Evolutionary conservation across 2,329 filamentous ascomycete genomes (phyloP), one percentile per base, ranked within the genome.

Genomic region (Colletotrichum navitas): DNA sequence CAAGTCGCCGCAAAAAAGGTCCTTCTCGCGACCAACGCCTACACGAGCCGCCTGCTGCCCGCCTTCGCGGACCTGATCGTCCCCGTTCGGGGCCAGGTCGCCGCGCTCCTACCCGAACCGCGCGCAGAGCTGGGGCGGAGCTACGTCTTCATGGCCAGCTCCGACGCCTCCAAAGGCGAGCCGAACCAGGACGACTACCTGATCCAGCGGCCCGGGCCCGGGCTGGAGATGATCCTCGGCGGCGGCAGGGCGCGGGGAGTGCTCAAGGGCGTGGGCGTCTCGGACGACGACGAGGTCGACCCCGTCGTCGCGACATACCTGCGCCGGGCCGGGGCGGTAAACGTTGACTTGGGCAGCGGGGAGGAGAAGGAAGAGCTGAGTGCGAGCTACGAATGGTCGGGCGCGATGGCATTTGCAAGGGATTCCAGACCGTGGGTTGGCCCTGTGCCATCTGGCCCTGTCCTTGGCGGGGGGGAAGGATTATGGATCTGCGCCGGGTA

Each of bases 1-100:
- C 83, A 81, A 52, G 86, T 97, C 66, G 79, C 79, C 0, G 85
- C 94, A 1, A 82, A 83, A 16, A 86, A 88, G 43, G 88, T 97
- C 26, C 85, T 97, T 24, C 86, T 97, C 21, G 92, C 93, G 5
- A 95, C 92, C 0, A 97, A 97, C 78, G 95, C 85, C 4, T 97
- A 97, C 80, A 95, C 94, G 0, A 93, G 93, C 1, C 87, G 91
- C 72, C 85, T 97, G 5, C 82, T 95, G 1, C 93, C 93, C 0
- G 78, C 83, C 43, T 91, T 95, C 75, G 84, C 88, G 11, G 89
- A 91, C 74, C 85, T 94, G 11, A 92, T 97, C 73, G 89, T 95
- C 2, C 95, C 95, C 0, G 90, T 93, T 2, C 86, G 93, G 32
- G 94, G 93, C 1, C 90, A 95, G 77, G 90, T 95, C 82, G 88